phyloP scores from a whole-genome alignment of 306 rosid genomes.

The Dalbergia cochinchinensis region DNA sequence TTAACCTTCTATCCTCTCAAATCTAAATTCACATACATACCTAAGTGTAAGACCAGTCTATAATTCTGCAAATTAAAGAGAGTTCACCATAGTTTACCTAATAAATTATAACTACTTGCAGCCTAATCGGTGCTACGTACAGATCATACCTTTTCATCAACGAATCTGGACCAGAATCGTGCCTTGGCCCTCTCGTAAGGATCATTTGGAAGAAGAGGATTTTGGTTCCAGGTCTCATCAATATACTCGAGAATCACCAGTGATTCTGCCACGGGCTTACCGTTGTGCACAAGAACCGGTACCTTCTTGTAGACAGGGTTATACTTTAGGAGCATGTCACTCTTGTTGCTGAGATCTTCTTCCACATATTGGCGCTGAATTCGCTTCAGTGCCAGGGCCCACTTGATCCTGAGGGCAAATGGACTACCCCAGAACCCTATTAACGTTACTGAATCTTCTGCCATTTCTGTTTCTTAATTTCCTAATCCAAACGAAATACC shows the following conservation, averaged over 20 bases:
- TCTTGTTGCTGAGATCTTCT: conserved; percentile 54
- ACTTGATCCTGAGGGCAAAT: conserved; percentile 44
- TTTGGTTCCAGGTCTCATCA: conserved; percentile 58
- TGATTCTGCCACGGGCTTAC: conserved; percentile 58
- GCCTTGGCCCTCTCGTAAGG: conserved; percentile 58
- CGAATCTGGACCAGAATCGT: conserved; percentile 59
- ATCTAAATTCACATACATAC: too few species aligned
- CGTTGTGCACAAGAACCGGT: conserved; percentile 60
- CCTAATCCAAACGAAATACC: neutral
- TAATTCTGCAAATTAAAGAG: too few species aligned
- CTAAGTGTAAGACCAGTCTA: too few species aligned
- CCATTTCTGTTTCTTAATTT: conserved; percentile 29
- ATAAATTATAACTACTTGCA: too few species aligned
- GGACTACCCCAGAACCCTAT: conserved; percentile 62
- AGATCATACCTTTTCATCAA: conserved; percentile 53
- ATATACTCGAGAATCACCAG: conserved; percentile 56
- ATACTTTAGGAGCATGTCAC: conserved; percentile 53
- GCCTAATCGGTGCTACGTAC: too few species aligned
- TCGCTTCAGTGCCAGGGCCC: conserved; percentile 58
- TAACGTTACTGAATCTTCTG: conserved; percentile 47
- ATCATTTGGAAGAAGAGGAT: conserved; percentile 56
- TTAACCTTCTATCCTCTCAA: too few species aligned
- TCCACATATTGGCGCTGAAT: conserved; percentile 50
- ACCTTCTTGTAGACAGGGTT: conserved; percentile 56
- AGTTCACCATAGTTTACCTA: too few species aligned